phyloP scores from a whole-genome alignment of 495 filamentous ascomycete species.

The Penicillium steckii region DNA sequence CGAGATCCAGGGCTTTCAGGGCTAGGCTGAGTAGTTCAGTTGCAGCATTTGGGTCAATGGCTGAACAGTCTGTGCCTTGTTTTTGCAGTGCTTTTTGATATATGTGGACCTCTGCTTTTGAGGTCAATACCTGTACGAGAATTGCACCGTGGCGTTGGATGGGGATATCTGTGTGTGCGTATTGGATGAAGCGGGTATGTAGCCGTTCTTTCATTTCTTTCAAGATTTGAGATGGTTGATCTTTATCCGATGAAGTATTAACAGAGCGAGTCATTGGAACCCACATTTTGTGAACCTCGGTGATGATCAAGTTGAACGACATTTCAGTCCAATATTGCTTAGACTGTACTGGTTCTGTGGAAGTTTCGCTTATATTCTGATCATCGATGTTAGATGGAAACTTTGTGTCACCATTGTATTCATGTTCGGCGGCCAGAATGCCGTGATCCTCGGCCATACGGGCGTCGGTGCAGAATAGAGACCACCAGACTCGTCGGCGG shows the following conservation, averaged over 20 bases:
- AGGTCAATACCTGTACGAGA: slow-evolving; percentile 19
- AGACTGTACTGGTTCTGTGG: neutral
- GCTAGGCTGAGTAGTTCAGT: slow-evolving; percentile 17
- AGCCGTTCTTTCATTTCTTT: slow-evolving; percentile 19
- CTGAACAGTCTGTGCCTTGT: slow-evolving; percentile 1
- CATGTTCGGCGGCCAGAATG: slow-evolving; percentile 22
- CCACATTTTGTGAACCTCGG: slow-evolving; percentile 26
- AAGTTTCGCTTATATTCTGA: slow-evolving; percentile 10
- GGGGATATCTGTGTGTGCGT: slow-evolving; percentile 30
- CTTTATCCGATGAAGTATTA: slow-evolving; percentile 4
- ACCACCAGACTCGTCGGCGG: slow-evolving; percentile 46
- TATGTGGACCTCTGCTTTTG: slow-evolving; percentile 26
- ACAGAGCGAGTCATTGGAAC: slow-evolving; percentile 1
- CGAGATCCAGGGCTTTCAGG: slow-evolving; percentile 19
- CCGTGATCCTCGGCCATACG: slow-evolving; percentile 42
- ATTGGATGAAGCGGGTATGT: slow-evolving; percentile 21
- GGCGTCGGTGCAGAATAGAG: slow-evolving; percentile 30
- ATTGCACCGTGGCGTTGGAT: slow-evolving; percentile 30
- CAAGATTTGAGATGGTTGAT: slow-evolving; percentile 14
- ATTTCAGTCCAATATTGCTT: slow-evolving; percentile 28
- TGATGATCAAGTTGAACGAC: slow-evolving; percentile 32
- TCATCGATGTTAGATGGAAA: slow-evolving; percentile 34
- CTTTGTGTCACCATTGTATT: slow-evolving; percentile 20
- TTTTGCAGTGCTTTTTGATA: slow-evolving; percentile 23
- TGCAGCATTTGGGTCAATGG: slow-evolving; percentile 4